Evolutionary conservation across 202 grass and related monocot genomes (phyloP).

Genomic region (Digitaria exilis): DNA sequence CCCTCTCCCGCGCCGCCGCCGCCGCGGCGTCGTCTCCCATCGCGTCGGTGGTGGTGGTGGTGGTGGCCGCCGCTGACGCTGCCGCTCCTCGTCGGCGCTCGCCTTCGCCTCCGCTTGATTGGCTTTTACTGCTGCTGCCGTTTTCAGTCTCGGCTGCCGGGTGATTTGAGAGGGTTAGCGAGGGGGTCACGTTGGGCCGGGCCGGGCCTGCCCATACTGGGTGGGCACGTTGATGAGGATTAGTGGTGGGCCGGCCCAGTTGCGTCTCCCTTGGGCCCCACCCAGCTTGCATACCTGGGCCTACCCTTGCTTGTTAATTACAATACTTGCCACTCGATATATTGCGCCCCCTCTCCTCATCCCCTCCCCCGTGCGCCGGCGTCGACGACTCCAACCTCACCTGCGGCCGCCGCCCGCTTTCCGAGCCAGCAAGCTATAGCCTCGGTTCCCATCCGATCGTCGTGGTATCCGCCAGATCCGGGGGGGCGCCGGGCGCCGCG

Average conservation of each 20-base stretch:
- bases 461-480: neutral
- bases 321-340: neutral
- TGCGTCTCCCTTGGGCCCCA: no score
- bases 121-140: neutral
- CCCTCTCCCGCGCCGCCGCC: constrained; percentile 35
- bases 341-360: neutral
- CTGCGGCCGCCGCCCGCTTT: neutral
- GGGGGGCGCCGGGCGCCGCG: neutral
- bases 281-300: neutral
- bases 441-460: neutral
- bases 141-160: neutral
- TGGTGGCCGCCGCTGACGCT: neutral
- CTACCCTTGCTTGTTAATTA: neutral
- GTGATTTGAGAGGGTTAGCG: neutral
- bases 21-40: constrained; percentile 44
- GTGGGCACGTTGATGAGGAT: neutral
- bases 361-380: constrained; percentile 10
- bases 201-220: neutral
- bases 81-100: neutral
- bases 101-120: neutral
- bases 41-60: neutral
- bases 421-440: neutral
- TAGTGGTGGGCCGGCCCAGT: neutral
- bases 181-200: neutral
- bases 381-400: constrained; percentile 12